These are phyloP conservation scores for Wilhelminamyces savonicus DNA, from an alignment of 805 yeast species.

Conservation along the genomic window DNA sequence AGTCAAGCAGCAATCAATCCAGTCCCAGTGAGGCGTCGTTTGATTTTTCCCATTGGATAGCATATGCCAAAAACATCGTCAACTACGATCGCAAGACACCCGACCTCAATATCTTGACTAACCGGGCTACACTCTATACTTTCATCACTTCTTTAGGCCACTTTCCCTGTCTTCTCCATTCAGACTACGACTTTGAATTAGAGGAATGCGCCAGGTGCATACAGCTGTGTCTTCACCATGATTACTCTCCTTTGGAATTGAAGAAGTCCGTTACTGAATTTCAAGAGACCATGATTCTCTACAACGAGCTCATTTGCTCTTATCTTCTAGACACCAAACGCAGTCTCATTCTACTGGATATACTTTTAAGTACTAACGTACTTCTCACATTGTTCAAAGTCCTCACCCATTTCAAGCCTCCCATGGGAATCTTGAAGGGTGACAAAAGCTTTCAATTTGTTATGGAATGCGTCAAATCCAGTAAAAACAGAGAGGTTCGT, in stretches of 20 bases:
- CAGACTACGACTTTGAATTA: slow-evolving; percentile 25
- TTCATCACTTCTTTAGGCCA: slow-evolving; percentile 35
- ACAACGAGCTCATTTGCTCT: slow-evolving; percentile 16
- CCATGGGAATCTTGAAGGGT: slow-evolving; percentile 18
- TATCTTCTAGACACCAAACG: slow-evolving; percentile 7
- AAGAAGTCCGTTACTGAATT: slow-evolving; percentile 17
- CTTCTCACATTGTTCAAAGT: slow-evolving; percentile 43
- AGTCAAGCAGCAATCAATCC: background rate
- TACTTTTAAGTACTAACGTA: slow-evolving; percentile 34
- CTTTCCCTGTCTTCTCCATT: slow-evolving; percentile 36
- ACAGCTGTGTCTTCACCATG: slow-evolving; percentile 13
- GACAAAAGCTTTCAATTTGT: slow-evolving; percentile 35
- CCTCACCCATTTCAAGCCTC: slow-evolving; percentile 49
- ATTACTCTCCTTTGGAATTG: slow-evolving; percentile 14
- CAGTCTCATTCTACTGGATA: slow-evolving; percentile 8
- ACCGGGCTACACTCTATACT: slow-evolving; percentile 13
- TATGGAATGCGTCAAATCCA: slow-evolving; percentile 28
- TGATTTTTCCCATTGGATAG: slow-evolving; percentile 15
- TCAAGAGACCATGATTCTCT: slow-evolving; percentile 15
- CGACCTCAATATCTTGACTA: too few species aligned
- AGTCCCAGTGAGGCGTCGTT: slow-evolving; percentile 1
- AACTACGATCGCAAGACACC: slow-evolving; percentile 2
- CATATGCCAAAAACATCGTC: slow-evolving; percentile 8
- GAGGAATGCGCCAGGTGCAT: slow-evolving; percentile 36
- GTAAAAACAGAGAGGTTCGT: slow-evolving; percentile 48